These are phyloP conservation scores for Gynandropsis gynandra DNA, from an alignment of 345 rosid genomes.

Conservation along the genomic window DNA sequence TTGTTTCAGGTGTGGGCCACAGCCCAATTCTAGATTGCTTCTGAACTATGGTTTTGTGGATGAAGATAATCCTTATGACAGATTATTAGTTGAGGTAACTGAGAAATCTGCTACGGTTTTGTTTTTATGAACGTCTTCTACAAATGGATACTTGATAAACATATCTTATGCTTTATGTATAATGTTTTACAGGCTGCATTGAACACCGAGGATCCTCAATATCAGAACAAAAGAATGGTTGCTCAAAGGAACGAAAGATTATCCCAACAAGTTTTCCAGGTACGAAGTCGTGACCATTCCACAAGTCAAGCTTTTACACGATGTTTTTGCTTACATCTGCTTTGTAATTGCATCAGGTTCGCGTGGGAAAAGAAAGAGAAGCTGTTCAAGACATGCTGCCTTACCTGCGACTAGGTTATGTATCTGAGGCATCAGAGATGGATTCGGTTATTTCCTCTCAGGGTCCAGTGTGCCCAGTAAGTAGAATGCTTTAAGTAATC, in stretches of 20 bases:
- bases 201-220: slow-evolving; percentile 92
- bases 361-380: slow-evolving; percentile 81
- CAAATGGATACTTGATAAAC: not conserved
- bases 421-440: slow-evolving; percentile 89
- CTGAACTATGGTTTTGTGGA: slow-evolving; percentile 92
- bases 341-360: slow-evolving; percentile 38
- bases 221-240: slow-evolving; percentile 91
- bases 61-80: slow-evolving; percentile 80
- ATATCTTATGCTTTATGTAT: slow-evolving; percentile 17
- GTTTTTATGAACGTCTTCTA: slow-evolving; percentile 2
- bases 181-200: slow-evolving; percentile 55
- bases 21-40: slow-evolving; percentile 87
- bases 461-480: slow-evolving; percentile 91
- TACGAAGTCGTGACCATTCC: slow-evolving; percentile 21
- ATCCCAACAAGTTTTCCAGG: slow-evolving; percentile 68
- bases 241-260: slow-evolving; percentile 93
- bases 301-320: slow-evolving; percentile 6
- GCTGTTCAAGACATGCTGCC: slow-evolving; percentile 84
- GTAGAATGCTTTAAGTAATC: slow-evolving; percentile 23
- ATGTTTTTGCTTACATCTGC: slow-evolving; percentile 19
- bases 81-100: slow-evolving; percentile 65
- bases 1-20: slow-evolving; percentile 84
- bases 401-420: slow-evolving; percentile 80
- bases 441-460: slow-evolving; percentile 86
- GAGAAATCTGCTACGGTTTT: slow-evolving; percentile 6